These are phyloP conservation scores for Metschnikowia lochheadii DNA, from an alignment of 805 yeast genomes.

Conservation along the genomic window DNA sequence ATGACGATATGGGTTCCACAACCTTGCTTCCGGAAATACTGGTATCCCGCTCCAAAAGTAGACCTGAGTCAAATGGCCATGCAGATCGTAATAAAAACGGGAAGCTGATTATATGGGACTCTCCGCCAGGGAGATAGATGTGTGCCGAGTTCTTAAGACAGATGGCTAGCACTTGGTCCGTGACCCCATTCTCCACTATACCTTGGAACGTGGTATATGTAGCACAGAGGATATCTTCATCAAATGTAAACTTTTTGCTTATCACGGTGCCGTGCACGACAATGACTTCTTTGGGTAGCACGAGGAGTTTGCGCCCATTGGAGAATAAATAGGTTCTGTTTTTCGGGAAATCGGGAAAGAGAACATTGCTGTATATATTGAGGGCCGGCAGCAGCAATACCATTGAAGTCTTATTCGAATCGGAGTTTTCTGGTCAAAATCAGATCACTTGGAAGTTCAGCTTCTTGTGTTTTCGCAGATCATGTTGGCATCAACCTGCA, in stretches of 20 bases:
- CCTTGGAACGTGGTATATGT: constrained; percentile 52
- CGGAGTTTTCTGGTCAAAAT: not conserved
- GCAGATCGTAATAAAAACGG: constrained; percentile 65
- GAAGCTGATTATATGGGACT: constrained; percentile 55
- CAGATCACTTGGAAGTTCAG: not conserved
- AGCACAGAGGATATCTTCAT: constrained; percentile 53
- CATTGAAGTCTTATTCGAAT: constrained; percentile 4
- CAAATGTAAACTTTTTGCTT: constrained; percentile 46
- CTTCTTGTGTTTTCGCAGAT: constrained; percentile 3
- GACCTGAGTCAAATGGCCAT: constrained; percentile 63
- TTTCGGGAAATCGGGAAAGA: constrained; percentile 20
- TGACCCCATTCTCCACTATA: constrained; percentile 10
- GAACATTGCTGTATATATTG: constrained; percentile 26
- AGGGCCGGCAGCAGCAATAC: constrained; percentile 29
- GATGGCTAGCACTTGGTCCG: constrained; percentile 48
- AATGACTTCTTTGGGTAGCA: constrained; percentile 37
- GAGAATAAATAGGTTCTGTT: constrained; percentile 22
- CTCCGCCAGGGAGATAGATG: constrained; percentile 59
- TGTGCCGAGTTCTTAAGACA: constrained; percentile 58
- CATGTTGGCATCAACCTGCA: not conserved
- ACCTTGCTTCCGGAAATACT: constrained; percentile 1
- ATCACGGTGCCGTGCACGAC: constrained; percentile 50
- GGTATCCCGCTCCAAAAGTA: constrained; percentile 53
- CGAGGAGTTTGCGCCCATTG: constrained; percentile 32
- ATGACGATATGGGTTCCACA: constrained; percentile 10